Evolutionary conservation across 352 stramenopile genomes (phyloP).

Genomic region (Pythium inflatum): DNA sequence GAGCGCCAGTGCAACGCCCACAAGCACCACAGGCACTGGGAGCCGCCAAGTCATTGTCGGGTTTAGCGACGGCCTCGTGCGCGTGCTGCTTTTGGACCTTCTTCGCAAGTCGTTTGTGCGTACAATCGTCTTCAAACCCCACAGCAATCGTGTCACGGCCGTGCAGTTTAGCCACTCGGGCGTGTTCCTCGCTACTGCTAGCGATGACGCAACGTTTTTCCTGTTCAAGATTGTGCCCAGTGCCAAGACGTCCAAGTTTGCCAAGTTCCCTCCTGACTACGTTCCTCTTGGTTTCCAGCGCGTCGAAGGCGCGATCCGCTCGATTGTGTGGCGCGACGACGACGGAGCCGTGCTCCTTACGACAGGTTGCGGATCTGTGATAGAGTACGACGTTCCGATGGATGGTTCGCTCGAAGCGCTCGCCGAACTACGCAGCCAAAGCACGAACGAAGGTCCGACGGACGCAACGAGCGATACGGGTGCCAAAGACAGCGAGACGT

Average conservation of each 20-base stretch:
- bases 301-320: constrained; percentile 35
- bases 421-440: constrained; percentile 13
- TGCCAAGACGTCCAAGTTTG: constrained; percentile 55
- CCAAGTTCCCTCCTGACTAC: constrained; percentile 64
- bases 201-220: constrained; percentile 85
- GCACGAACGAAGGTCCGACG: background rate
- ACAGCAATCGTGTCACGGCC: constrained; percentile 71
- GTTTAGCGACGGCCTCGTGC: constrained; percentile 89
- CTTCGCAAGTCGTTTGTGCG: constrained; percentile 54
- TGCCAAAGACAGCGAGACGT: constrained; percentile 47
- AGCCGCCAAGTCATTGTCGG: constrained; percentile 87
- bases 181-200: constrained; percentile 73
- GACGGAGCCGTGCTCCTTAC: constrained; percentile 72
- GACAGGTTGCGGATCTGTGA: constrained; percentile 52
- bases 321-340: constrained; percentile 74
- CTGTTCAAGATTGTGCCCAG: constrained; percentile 76
- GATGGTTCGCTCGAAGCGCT: constrained; percentile 35
- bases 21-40: constrained; percentile 39
- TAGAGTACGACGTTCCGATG: constrained; percentile 67
- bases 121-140: constrained; percentile 89
- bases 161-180: constrained; percentile 76
- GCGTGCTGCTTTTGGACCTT: constrained; percentile 67
- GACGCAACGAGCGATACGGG: background rate
- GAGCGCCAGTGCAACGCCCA: constrained; percentile 42
- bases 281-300: constrained; percentile 78